Base-by-base conservation (phyloP, 2,329 filamentous ascomycete genomes). In the Didymella pomorum region DNA sequence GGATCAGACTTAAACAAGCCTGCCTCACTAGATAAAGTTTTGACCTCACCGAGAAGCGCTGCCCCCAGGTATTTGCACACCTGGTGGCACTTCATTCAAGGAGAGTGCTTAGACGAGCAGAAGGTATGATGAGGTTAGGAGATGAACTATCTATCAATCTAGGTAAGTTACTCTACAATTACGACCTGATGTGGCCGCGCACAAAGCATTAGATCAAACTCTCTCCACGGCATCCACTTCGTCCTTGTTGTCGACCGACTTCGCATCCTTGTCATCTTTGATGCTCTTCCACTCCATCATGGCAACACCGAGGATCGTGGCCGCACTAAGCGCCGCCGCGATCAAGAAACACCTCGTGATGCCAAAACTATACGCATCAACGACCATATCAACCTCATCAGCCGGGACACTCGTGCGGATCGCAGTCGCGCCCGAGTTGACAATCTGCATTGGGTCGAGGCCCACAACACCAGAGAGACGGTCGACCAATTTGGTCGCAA, bases 201-300 rank as follows among this genome's bases (percentile, higher is more conserved):
- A 18, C 12, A n/a, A n/a, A n/a, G n/a, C n/a, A n/a, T n/a, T n/a
- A n/a, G n/a, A n/a, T 57, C 42, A 47, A 1, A 52, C 55, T 23
- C 52, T 57, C 18, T 52, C 48, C 20, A 43, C 29, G 9, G 21
- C 20, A 1, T 52, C 47, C 5, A 6, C 21, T 2, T 8, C 28
- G 8, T 42, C 21, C 26, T 33, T 23, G 11, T 39, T 9, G 9
- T n/a, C 21, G 8, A 10, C 28, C 21, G 42, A 28, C 8, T 14
- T 39, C 25, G n/a, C 35, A 20, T 31, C 31, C 26, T 53, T 53
- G 78, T 88, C 89, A 62, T 33, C 47, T 7, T 65, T 66, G 23
- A 90, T 86, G 62, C 80, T 87, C 69, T 79, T 83, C 87, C 87
- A 90, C 73, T 89, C 84, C 67, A 90, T 82, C 5, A 76, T 72